phyloP scores from a whole-genome alignment of 495 filamentous ascomycete species.

The Penicillium cinerascens region DNA sequence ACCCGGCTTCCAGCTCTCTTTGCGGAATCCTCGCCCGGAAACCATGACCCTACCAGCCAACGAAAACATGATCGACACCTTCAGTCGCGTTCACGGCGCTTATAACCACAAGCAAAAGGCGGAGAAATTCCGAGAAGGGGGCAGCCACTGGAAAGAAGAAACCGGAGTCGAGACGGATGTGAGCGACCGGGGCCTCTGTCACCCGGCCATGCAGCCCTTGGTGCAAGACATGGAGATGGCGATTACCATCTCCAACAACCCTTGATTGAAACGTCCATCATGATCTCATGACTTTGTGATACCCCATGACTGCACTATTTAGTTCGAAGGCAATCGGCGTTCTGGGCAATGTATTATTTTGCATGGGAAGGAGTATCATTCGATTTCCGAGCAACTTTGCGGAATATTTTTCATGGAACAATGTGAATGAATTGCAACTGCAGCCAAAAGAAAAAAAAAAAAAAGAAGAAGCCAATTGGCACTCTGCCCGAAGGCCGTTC shows the following conservation, averaged over 20 bases:
- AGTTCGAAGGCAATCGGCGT: background rate
- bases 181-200: constrained; percentile 20
- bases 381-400: background rate
- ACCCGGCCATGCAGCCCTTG: constrained; percentile 29
- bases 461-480: constrained; percentile 3
- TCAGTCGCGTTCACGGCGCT: constrained; percentile 38
- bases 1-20: background rate
- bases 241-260: background rate
- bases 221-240: constrained; percentile 7
- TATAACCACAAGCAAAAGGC: constrained; percentile 38
- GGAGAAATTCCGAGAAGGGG: constrained; percentile 34
- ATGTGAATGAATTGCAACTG: background rate
- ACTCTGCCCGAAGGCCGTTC: constrained; percentile 1
- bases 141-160: constrained; percentile 40
- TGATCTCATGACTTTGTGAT: background rate
- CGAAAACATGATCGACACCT: constrained; percentile 31
- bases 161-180: constrained; percentile 48
- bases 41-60: constrained; percentile 37
- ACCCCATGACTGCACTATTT: background rate
- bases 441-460: background rate
- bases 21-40: constrained; percentile 4
- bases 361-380: constrained; percentile 2
- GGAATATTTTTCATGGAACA: background rate
- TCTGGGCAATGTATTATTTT: background rate
- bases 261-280: background rate